phyloP scores from a whole-genome alignment of 2,329 filamentous ascomycete genomes.

The Acarospora socialis region DNA sequence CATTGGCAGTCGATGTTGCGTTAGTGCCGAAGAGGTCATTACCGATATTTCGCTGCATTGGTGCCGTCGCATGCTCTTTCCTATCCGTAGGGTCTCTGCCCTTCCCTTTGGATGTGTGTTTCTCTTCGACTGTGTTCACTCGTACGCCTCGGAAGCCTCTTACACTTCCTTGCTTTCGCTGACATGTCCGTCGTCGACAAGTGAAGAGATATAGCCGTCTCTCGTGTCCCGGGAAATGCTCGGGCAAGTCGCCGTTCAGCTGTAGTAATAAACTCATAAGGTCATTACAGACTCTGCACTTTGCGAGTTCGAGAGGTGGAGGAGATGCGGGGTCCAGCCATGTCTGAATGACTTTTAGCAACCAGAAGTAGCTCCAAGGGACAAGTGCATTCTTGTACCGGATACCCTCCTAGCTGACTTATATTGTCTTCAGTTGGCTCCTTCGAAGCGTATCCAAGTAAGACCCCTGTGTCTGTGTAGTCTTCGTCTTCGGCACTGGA shows the following conservation, averaged over 20 bases:
- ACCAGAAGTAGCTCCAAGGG: background rate
- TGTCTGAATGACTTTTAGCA: constrained; percentile 37
- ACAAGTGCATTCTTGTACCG: constrained; percentile 41
- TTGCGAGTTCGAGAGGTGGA: constrained; percentile 62
- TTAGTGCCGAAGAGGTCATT: constrained; percentile 50
- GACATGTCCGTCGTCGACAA: constrained; percentile 64
- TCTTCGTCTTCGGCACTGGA: constrained; percentile 51
- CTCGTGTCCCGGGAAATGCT: constrained; percentile 74
- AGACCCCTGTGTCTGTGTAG: constrained; percentile 55
- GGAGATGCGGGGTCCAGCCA: constrained; percentile 64
- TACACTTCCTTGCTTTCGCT: constrained; percentile 69
- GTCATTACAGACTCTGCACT: constrained; percentile 76
- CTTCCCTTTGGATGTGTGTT: constrained; percentile 15
- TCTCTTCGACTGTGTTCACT: constrained; percentile 27
- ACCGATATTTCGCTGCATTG: constrained; percentile 26
- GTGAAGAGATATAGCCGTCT: constrained; percentile 75
- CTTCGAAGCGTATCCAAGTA: constrained; percentile 76
- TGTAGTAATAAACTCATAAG: constrained; percentile 77
- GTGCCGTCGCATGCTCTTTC: constrained; percentile 12
- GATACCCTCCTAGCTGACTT: constrained; percentile 74
- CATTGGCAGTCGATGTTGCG: constrained; percentile 22
- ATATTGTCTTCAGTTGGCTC: constrained; percentile 68
- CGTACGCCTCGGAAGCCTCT: constrained; percentile 58
- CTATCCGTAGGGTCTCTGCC: constrained; percentile 12
- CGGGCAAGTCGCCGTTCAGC: constrained; percentile 78